Base-by-base conservation (phyloP, 805 yeast species). In the Kuraishia piskuri region DNA sequence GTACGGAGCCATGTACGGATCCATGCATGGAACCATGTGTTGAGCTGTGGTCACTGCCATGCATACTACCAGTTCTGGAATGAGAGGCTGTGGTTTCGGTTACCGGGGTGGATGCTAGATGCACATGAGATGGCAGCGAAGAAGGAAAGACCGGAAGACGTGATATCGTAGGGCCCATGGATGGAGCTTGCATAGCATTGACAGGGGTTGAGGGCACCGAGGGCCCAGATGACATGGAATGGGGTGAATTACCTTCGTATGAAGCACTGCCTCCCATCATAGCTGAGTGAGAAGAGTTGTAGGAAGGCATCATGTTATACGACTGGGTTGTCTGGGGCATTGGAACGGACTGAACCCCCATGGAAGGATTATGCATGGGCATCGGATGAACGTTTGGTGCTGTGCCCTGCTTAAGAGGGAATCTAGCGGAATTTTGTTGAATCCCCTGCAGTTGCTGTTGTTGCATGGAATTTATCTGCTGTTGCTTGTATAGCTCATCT, bases 401-500 rank as follows among this genome's bases (percentile, higher is more conserved):
- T 3, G 40, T 3, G 8, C 40, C 40, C 7, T 31, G 40, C 17
- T 31, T 31, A 14, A 31, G 7, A 12, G 40, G 40, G 17, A 31
- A 31, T 31, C 40, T 5, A 12, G 40, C 40, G 9, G 40, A 10
- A 31, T n/a, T n/a, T 31, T 5, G 40, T n/a, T 31, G 40, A 45
- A 40, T 17, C 48, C 24, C 26, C 46, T 21, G 48, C 25, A 36
- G n/a, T 17, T 44, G 37, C 17, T 17, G 47, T 25, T 20, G 52
- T 20, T 22, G 49, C 22, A 22, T 20, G 17, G 10, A 14, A 21
- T 44, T 50, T 19, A 50, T 50, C 10, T 22, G 23, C 22, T n/a
- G 46, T 45, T 52, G 50, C 37, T 40, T 47, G 23, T 25, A 23
- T 9, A 52, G 49, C 24, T 52, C 54, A 9, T 22, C 50, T 19